Base-by-base conservation (phyloP, 2,329 filamentous ascomycete species). In the Cytospora paraplurivora region DNA sequence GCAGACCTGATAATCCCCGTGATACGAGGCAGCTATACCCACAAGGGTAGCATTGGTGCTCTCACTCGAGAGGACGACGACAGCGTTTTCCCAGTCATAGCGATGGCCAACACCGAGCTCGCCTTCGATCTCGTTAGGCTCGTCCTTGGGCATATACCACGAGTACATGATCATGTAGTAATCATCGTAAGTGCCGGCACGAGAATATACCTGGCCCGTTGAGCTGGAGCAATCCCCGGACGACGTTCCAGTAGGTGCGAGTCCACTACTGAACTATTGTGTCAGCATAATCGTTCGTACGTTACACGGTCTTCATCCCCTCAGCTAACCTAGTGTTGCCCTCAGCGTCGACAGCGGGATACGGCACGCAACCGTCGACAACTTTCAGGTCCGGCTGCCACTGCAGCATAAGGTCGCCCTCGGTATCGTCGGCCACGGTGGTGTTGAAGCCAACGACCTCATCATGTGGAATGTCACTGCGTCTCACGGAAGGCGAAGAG, bases 301-400 rank as follows among this genome's bases (percentile, higher is more conserved):
- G 12, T 17, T 10, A 19, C 10, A 34, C 47, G 7, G 6, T 7
- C 17, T 6, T 1, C 3, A 10, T 47, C 11, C 4, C 6, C 8
- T 44, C n/a, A 7, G 68, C 76, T 64, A 72, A 87, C 85, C 79
- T 77, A 17, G 82, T 87, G 68, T 88, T 78, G 2, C 86, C 86
- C 0, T 75, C 72, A 0, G 78, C 78, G 66, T 88, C 82, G 1
- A 88, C 85, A 1, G 82, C 85, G 0, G 85, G 85, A 69, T 86
- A 88, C 0, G 85, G 84, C 10, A 88, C 85, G 66, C 86, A 88
- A 53, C 86, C 85, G 68, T 84, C 83, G 19, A 79, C 77, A 6
- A 87, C 81, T 12, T 84, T 68, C 7, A 87, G 76, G 59, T 76
- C 78, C 0, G 84, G 85, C 73, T 87, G 80, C 73, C 85, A 87